A percentile compares a stretch with the other conserved stretches of the same genome.
Conservation (phyloP, 345 rosid genomes). For the Bruguiera gymnorhiza region DNA sequence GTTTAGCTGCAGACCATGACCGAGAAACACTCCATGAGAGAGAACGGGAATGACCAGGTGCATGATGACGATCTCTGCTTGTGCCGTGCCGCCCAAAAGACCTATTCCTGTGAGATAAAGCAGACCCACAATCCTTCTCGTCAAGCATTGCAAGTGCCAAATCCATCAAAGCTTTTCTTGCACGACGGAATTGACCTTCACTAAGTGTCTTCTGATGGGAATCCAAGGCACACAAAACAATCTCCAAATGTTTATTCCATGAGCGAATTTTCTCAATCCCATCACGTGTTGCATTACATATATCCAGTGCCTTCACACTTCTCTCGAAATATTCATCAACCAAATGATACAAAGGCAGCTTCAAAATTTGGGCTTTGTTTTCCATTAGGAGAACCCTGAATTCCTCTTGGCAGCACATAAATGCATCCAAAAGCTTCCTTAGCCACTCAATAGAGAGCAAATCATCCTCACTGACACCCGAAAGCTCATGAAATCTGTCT, state of each 20-base stretch:
- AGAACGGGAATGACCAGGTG: slow-evolving; percentile 34
- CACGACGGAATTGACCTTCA: slow-evolving; percentile 38
- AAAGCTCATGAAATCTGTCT: slow-evolving; percentile 29
- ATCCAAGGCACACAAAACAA: slow-evolving; percentile 49
- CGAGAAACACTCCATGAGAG: slow-evolving; percentile 46
- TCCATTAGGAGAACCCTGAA: slow-evolving; percentile 33
- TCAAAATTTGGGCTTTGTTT: slow-evolving; percentile 19
- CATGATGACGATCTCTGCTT: slow-evolving; percentile 13
- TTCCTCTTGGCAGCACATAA: slow-evolving; percentile 39
- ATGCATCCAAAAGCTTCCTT: slow-evolving; percentile 38
- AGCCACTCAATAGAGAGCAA: slow-evolving; percentile 45
- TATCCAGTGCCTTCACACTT: slow-evolving; percentile 76
- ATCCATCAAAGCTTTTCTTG: slow-evolving; percentile 42
- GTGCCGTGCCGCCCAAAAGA: slow-evolving; percentile 29
- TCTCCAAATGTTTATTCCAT: slow-evolving; percentile 70
- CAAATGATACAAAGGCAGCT: slow-evolving; percentile 44
- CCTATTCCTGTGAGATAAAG: slow-evolving; percentile 29
- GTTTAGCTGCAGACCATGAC: slow-evolving; percentile 46
- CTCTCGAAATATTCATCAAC: slow-evolving; percentile 61
- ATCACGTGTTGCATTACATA: slow-evolving; percentile 81
- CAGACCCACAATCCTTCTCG: slow-evolving; percentile 38
- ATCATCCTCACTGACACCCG: slow-evolving; percentile 29
- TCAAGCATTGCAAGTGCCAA: slow-evolving; percentile 37
- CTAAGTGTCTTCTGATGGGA: slow-evolving; percentile 22
- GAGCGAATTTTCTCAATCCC: slow-evolving; percentile 73